phyloP scores from a whole-genome alignment of 1,139 yeast genomes.

The Magnusiomyces paraingens region DNA sequence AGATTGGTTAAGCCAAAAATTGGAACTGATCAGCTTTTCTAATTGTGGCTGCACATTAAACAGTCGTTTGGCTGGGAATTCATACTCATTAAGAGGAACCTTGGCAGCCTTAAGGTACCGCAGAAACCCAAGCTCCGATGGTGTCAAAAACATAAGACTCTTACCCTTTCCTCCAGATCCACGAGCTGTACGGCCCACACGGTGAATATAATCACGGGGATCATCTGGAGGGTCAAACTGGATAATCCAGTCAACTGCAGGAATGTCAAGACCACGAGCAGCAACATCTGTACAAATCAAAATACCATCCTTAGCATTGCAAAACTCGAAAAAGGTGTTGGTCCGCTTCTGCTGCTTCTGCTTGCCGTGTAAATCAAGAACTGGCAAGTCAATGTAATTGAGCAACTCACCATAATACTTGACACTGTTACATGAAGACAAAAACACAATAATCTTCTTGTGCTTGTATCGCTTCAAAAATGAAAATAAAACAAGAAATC shows the following conservation, averaged over 20 bases:
- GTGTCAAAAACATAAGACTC: slow-evolving; percentile 89
- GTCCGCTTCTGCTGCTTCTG: slow-evolving; percentile 98
- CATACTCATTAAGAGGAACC: slow-evolving; percentile 94
- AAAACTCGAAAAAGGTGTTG: slow-evolving; percentile 93
- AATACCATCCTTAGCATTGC: slow-evolving; percentile 93
- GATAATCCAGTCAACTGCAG: slow-evolving; percentile 95
- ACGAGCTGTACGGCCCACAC: slow-evolving; percentile 98
- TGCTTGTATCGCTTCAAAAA: slow-evolving; percentile 81
- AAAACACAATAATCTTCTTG: slow-evolving; percentile 88
- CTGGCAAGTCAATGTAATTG: slow-evolving; percentile 94
- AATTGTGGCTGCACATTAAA: slow-evolving; percentile 94
- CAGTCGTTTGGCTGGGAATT: slow-evolving; percentile 86
- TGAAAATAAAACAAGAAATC: slow-evolving; percentile 83
- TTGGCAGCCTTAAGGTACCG: slow-evolving; percentile 93
- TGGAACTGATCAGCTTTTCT: slow-evolving; percentile 82
- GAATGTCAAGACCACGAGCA: slow-evolving; percentile 96
- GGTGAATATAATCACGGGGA: slow-evolving; percentile 95
- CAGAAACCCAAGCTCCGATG: slow-evolving; percentile 88
- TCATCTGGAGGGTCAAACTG: slow-evolving; percentile 99
- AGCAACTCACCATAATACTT: slow-evolving; percentile 91
- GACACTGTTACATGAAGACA: slow-evolving; percentile 95
- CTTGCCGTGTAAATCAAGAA: slow-evolving; percentile 91
- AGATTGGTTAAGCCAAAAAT: slow-evolving; percentile 88
- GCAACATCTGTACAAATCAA: slow-evolving; percentile 96
- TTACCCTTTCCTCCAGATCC: slow-evolving; percentile 89